phyloP scores from a whole-genome alignment of 2,329 filamentous ascomycete species.

The Plenodomus lindquistii region DNA sequence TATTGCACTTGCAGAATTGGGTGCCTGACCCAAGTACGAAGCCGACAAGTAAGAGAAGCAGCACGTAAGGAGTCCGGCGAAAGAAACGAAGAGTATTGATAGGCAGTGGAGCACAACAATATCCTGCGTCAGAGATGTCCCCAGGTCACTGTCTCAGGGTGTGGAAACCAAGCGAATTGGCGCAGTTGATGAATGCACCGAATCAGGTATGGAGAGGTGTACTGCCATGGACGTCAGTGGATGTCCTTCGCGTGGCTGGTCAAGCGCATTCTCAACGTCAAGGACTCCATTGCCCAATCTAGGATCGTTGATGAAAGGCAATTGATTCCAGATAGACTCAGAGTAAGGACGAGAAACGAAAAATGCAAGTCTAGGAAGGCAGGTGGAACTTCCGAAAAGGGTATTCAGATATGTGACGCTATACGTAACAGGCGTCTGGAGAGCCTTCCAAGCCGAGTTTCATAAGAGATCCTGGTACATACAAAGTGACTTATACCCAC shows the following conservation, averaged over 20 bases:
- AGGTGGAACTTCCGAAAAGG: background rate
- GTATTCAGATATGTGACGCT: slow-evolving; percentile 30
- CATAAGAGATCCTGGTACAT: slow-evolving; percentile 37
- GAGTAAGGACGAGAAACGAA: slow-evolving; percentile 10
- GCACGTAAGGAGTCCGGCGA: slow-evolving; percentile 20
- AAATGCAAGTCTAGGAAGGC: slow-evolving; percentile 17
- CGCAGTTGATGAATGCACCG: slow-evolving; percentile 4
- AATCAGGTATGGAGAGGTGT: slow-evolving; percentile 33
- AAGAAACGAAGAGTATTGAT: slow-evolving; percentile 18
- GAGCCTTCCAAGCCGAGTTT: slow-evolving; percentile 38
- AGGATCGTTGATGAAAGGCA: background rate
- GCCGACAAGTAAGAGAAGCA: slow-evolving; percentile 9
- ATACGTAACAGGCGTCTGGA: slow-evolving; percentile 34
- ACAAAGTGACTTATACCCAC: slow-evolving; percentile 50
- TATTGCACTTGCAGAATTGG: slow-evolving; percentile 7
- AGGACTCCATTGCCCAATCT: slow-evolving; percentile 14
- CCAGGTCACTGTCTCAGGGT: slow-evolving; percentile 20
- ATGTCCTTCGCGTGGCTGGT: slow-evolving; percentile 32
- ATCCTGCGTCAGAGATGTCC: slow-evolving; percentile 29
- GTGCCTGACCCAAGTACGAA: slow-evolving; percentile 14
- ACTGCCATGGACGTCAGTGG: slow-evolving; percentile 29
- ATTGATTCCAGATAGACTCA: slow-evolving; percentile 5
- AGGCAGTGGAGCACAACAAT: slow-evolving; percentile 26
- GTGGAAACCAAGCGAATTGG: slow-evolving; percentile 17
- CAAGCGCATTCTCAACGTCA: slow-evolving; percentile 23